Conservation (phyloP, 257 asterid genomes). For the Salvia splendens region DNA sequence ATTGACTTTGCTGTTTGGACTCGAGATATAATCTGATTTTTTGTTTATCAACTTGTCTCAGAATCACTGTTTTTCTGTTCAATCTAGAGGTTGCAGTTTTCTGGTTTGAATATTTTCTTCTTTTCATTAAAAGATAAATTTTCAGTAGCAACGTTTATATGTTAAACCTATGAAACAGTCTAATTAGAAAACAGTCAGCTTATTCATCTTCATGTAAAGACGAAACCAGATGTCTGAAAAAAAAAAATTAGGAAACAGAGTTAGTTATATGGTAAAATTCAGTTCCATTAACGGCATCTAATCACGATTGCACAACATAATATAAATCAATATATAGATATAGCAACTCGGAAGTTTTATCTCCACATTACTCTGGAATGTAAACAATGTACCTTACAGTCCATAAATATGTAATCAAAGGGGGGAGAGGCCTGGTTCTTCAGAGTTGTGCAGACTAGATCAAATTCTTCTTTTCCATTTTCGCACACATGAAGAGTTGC, state of each 20-base stretch:
- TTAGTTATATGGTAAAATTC: too few species aligned
- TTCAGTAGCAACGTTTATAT: background rate
- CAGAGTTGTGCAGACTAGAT: background rate
- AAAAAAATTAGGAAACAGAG: too few species aligned
- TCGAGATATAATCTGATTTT: conserved; percentile 12
- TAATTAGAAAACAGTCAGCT: background rate
- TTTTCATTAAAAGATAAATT: background rate
- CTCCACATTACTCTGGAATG: too few species aligned
- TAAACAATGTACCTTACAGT: conserved; percentile 2
- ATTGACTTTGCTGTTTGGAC: conserved; percentile 28
- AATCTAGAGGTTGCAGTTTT: background rate
- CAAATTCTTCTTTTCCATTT: conserved; percentile 3
- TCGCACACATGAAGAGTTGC: background rate
- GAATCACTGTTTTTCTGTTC: background rate
- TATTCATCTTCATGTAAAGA: too few species aligned
- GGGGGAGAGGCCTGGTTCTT: background rate
- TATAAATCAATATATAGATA: too few species aligned
- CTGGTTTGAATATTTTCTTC: background rate
- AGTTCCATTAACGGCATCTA: conserved; percentile 7
- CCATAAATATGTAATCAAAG: conserved; percentile 13
- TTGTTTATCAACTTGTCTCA: conserved; percentile 9
- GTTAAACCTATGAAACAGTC: background rate
- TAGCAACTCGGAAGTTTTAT: too few species aligned
- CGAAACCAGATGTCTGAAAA: too few species aligned
- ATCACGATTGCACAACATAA: background rate